Evolutionary conservation across 371 early-diverging fungal genomes (phyloP).

Genomic region (Circinella minor): DNA sequence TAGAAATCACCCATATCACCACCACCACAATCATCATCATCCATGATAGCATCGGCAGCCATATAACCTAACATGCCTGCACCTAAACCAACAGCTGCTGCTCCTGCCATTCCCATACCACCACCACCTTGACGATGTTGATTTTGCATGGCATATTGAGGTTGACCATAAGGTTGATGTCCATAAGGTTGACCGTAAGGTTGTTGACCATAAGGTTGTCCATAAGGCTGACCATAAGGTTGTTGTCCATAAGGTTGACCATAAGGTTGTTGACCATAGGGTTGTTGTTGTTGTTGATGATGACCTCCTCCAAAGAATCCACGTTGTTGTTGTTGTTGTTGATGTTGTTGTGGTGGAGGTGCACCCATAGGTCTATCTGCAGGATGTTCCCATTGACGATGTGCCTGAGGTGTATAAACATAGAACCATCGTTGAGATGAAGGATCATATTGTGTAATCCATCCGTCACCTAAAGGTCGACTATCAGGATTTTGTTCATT

Average conservation of each 20-base stretch:
- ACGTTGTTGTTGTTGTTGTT: too few species aligned
- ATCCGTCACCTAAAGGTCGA: constrained; percentile 40
- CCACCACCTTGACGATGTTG: constrained; percentile 27
- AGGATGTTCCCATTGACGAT: constrained; percentile 58
- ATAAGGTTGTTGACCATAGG: constrained; percentile 23
- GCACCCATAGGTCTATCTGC: constrained; percentile 33
- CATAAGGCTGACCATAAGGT: constrained; percentile 31
- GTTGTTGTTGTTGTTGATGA: constrained; percentile 20
- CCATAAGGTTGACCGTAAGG: constrained; percentile 12
- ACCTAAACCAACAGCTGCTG: constrained; percentile 44
- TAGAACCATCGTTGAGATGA: constrained; percentile 46
- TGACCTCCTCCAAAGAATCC: not conserved
- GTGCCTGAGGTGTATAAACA: constrained; percentile 50
- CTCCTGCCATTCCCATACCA: constrained; percentile 30
- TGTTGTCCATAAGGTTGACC: constrained; percentile 30
- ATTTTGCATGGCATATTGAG: constrained; percentile 1
- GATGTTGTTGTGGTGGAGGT: constrained; percentile 16
- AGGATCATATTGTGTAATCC: constrained; percentile 53
- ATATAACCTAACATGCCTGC: constrained; percentile 44
- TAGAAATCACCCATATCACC: constrained; percentile 27
- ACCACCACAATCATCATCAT: constrained; percentile 31
- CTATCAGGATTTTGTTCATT: constrained; percentile 39
- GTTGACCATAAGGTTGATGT: not conserved
- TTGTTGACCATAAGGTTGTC: constrained; percentile 17
- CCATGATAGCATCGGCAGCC: constrained; percentile 39